Conservation (phyloP, 306 rosid genomes). For the Dicorynia guianensis region DNA sequence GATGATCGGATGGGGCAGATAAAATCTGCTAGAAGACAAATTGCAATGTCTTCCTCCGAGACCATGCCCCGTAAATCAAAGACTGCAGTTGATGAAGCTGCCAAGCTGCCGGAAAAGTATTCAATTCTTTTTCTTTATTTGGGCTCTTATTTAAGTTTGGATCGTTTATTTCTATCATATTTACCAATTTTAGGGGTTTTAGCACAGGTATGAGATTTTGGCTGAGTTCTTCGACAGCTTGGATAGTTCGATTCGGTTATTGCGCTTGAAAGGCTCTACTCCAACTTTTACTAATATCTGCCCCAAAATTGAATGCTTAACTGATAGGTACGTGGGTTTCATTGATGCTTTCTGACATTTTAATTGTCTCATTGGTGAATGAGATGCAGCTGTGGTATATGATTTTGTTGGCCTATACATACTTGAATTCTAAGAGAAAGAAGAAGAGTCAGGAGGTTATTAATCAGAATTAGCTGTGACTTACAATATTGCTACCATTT, state of each 20-base stretch:
- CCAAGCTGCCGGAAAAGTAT: conserved; percentile 66
- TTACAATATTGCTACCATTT: no score
- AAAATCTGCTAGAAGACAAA: conserved; percentile 53
- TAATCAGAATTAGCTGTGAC: no score
- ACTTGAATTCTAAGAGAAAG: neutral
- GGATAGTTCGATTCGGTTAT: conserved; percentile 61
- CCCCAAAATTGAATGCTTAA: conserved; percentile 59
- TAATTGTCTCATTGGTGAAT: neutral
- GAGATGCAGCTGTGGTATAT: neutral
- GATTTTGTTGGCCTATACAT: neutral
- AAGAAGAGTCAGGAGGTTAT: no score
- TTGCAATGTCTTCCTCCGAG: conserved; percentile 32
- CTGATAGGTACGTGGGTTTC: conserved; percentile 62
- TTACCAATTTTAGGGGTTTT: neutral
- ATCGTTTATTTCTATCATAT: neutral
- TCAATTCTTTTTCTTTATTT: neutral
- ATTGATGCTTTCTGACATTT: neutral
- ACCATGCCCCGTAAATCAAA: conserved; percentile 31
- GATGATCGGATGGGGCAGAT: conserved; percentile 37
- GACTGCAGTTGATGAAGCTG: neutral
- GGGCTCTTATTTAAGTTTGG: neutral
- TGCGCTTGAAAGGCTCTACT: conserved; percentile 51
- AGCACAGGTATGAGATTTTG: conserved; percentile 64
- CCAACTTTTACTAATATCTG: conserved; percentile 56
- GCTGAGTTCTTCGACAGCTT: conserved; percentile 62